These are phyloP conservation scores for Thelonectria olida DNA, from an alignment of 2,329 filamentous ascomycete genomes.

Conservation along the genomic window DNA sequence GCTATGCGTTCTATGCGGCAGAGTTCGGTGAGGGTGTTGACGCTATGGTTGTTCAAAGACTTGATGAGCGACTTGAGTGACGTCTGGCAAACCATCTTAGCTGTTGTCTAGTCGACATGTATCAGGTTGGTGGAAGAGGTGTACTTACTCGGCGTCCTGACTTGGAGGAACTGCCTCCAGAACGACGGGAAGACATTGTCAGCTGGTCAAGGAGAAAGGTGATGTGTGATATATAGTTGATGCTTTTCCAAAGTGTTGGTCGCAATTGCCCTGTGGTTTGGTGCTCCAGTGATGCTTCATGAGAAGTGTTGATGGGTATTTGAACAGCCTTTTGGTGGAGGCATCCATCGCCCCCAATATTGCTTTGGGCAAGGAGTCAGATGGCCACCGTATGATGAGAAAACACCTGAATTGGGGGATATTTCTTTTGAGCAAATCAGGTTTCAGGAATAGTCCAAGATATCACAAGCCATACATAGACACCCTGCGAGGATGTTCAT, in stretches of 20 bases:
- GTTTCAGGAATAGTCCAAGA: background rate
- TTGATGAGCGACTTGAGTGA: slow-evolving; percentile 58
- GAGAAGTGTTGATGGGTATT: background rate
- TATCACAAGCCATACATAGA: background rate
- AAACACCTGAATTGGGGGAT: background rate
- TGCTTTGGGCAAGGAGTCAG: slow-evolving; percentile 3
- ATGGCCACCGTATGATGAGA: slow-evolving; percentile 10
- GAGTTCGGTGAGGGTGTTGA: slow-evolving; percentile 78
- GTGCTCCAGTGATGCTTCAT: background rate
- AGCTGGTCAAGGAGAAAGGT: background rate
- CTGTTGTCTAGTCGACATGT: background rate
- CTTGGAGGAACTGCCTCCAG: slow-evolving; percentile 9
- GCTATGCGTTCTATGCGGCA: slow-evolving; percentile 76
- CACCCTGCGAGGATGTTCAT: background rate
- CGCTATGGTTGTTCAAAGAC: slow-evolving; percentile 70
- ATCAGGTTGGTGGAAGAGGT: background rate
- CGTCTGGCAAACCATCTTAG: slow-evolving; percentile 1
- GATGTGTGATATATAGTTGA: background rate
- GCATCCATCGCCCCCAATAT: slow-evolving; percentile 16
- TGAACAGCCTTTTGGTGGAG: background rate
- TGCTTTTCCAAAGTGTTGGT: background rate
- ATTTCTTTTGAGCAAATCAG: background rate
- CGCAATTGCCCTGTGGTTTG: background rate
- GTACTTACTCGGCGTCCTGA: slow-evolving; percentile 10
- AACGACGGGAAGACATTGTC: slow-evolving; percentile 20